Conservation (phyloP, 1,284 basidiomycete species). For the Sparassis latifolia region DNA sequence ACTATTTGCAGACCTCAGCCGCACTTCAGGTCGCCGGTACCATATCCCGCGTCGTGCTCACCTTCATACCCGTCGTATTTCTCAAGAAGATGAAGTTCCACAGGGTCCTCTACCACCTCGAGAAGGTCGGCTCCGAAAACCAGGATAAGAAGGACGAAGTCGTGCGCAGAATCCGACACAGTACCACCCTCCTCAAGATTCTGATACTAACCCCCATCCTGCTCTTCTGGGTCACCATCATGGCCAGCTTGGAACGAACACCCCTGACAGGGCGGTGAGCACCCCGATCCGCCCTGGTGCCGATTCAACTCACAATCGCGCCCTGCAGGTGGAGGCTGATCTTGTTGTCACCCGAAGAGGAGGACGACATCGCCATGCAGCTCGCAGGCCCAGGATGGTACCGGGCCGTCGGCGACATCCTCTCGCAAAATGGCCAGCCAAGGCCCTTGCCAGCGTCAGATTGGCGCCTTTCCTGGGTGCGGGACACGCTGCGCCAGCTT, state of each 20-base stretch:
- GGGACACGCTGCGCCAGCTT: conserved; percentile 64
- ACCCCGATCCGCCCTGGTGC: conserved; percentile 3
- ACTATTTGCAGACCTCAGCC: conserved; percentile 35
- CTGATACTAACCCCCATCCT: conserved; percentile 63
- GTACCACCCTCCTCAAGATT: conserved; percentile 46
- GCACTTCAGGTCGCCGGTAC: conserved; percentile 60
- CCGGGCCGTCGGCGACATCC: conserved; percentile 70
- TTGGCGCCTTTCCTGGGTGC: conserved; percentile 84
- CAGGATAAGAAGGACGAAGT: conserved; percentile 43
- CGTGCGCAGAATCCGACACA: conserved; percentile 39
- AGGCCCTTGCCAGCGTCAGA: conserved; percentile 61
- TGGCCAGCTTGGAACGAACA: conserved; percentile 76
- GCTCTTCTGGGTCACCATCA: conserved; percentile 68
- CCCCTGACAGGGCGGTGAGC: conserved; percentile 78
- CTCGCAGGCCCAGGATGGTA: conserved; percentile 84
- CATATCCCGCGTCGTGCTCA: conserved; percentile 61
- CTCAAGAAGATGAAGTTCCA: conserved; percentile 48
- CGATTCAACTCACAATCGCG: background rate
- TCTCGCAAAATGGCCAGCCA: conserved; percentile 62
- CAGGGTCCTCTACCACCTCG: conserved; percentile 42
- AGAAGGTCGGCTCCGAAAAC: conserved; percentile 43
- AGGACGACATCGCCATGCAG: conserved; percentile 74
- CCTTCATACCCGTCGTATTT: conserved; percentile 61
- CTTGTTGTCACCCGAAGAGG: conserved; percentile 84
- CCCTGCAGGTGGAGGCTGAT: conserved; percentile 72